A percentile compares a stretch with the other conserved stretches of the same genome.
phyloP scores from a whole-genome alignment of 768 basidiomycete genomes.

The Termitomyces sp. region DNA sequence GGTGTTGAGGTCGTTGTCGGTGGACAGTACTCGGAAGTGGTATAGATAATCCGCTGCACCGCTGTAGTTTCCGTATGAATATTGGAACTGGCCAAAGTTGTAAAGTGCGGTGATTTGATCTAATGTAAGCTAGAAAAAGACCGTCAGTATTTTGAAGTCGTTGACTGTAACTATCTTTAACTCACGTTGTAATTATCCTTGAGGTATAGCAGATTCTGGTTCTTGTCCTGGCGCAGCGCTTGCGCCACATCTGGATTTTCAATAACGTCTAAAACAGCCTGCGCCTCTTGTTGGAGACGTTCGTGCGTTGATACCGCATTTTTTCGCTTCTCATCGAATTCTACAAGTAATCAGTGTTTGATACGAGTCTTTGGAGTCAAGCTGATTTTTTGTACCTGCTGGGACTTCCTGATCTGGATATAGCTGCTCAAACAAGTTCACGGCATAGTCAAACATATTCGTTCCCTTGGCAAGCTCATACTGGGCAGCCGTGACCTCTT shows the following conservation, averaged over 20 bases:
- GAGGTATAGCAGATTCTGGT: slow-evolving; percentile 91
- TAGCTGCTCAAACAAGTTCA: slow-evolving; percentile 74
- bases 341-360: slow-evolving; percentile 33
- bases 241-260: slow-evolving; percentile 96
- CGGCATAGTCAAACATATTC: slow-evolving; percentile 96
- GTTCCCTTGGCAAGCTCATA: slow-evolving; percentile 97
- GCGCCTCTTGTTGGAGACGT: slow-evolving; percentile 83
- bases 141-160: background rate
- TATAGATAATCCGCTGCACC: slow-evolving; percentile 97
- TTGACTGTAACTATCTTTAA: slow-evolving; percentile 1
- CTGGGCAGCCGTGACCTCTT: slow-evolving; percentile 85
- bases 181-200: slow-evolving; percentile 89
- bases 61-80: slow-evolving; percentile 96
- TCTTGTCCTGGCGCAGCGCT: slow-evolving; percentile 92
- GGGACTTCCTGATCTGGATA: slow-evolving; percentile 70
- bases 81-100: slow-evolving; percentile 98
- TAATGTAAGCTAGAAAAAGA: slow-evolving; percentile 69
- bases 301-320: slow-evolving; percentile 83
- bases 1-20: slow-evolving; percentile 87
- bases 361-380: background rate
- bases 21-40: slow-evolving; percentile 97
- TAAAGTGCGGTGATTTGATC: slow-evolving; percentile 96
- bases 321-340: slow-evolving; percentile 80
- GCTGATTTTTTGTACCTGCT: slow-evolving; percentile 41
- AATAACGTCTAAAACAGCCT: slow-evolving; percentile 92